Evolutionary conservation across 768 basidiomycete species (phyloP), one percentile per base, ranked within the genome.

Genomic region (Tricholoma hemisulphureum): DNA sequence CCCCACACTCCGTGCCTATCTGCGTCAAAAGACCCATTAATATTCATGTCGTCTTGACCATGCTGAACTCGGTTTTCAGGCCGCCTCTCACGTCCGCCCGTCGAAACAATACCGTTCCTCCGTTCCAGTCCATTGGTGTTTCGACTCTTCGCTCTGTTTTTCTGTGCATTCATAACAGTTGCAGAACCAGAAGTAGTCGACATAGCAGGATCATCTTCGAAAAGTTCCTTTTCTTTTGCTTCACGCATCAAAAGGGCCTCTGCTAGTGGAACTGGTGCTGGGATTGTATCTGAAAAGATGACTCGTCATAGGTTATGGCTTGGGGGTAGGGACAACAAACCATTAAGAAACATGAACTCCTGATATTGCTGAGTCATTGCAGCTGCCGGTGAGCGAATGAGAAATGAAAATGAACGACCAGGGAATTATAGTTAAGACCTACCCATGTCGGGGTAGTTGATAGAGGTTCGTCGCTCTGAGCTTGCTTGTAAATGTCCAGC

Each of bases 391-490:
- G 26, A 29, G 13, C 63, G 32, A 23, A 56, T 53, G 50, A 57
- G 63, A 46, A 55, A 59, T 54, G 23, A 24, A 26, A 31, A 34
- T 26, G 45, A 20, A 34, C 56, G 29, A n/a, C n/a, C n/a, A 35
- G 41, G 18, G 43, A 35, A 58, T 21, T 11, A 6, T 0, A 28
- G 29, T 5, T 18, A n/a, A 28, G 29, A 72, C 84, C 56, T 60
- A 93, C 92, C 87, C 79, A 93, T 82, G 68, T 95, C 91, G 37
- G 79, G 77, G 61, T 93, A 91, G 53, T 82, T 80, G 10, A 93
- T 76, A 20, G 73, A 76, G 56, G 77, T 81, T 58, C 89, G 80
- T 57, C 80, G 78, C 51, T 85, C 82, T 16, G 78, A 75, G 58
- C 75, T 75, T 9, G 90, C 89, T 65, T 87, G 83, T 50, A 80